Conservation (phyloP, 73 alveolate genomes). For the Symbiodinium pilosum region DNA sequence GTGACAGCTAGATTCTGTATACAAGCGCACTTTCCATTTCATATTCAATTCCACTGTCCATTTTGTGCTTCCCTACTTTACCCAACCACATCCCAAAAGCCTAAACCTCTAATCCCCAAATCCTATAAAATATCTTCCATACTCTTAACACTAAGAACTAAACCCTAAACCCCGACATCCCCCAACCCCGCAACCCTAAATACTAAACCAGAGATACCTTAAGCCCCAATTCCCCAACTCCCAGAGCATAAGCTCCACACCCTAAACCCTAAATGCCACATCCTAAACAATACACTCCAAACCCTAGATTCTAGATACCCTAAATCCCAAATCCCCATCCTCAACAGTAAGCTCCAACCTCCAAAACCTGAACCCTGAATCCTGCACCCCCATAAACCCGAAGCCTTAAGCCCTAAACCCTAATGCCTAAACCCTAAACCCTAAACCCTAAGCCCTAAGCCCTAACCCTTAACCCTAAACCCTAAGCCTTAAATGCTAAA, state of each 20-base stretch:
- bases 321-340: neutral
- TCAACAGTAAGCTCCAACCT: too few relatives aligned
- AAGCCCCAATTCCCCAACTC: neutral
- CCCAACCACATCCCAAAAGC: neutral
- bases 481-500: neutral
- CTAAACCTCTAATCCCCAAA: neutral
- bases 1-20: too few relatives aligned
- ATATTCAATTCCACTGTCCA: too few relatives aligned
- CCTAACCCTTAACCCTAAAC: neutral
- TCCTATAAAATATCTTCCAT: neutral
- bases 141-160: neutral
- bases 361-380: neutral
- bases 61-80: too few relatives aligned
- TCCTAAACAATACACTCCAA: neutral
- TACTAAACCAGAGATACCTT: neutral
- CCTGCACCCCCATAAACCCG: neutral
- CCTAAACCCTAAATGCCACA: neutral
- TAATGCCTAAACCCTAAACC: neutral
- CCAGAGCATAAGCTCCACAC: neutral
- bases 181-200: neutral
- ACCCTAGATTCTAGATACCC: neutral
- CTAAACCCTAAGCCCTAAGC: neutral
- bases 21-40: too few relatives aligned
- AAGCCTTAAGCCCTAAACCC: slow-evolving; percentile 1
- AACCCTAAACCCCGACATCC: neutral